Evolutionary conservation across 2,329 filamentous ascomycete species (phyloP).

Genomic region (Huntiella abstrusa): DNA sequence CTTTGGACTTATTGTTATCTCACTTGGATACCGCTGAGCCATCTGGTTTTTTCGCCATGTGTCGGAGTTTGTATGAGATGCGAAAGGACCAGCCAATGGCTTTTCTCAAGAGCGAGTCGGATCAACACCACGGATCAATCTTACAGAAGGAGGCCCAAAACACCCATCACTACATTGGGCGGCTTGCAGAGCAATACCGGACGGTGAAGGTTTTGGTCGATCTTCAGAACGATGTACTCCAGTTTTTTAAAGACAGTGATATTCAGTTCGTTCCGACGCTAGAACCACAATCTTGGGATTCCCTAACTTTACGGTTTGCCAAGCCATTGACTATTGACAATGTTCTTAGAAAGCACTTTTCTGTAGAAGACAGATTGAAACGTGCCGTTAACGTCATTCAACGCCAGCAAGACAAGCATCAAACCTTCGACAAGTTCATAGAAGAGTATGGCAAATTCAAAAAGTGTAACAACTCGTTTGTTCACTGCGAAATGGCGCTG

Average conservation of each 20-base stretch:
- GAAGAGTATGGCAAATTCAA: not conserved
- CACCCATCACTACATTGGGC: slow-evolving; percentile 1
- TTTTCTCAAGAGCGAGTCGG: not conserved
- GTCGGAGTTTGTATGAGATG: not conserved
- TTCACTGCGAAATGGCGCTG: slow-evolving; percentile 5
- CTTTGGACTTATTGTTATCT: too few relatives aligned
- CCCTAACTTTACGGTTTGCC: not conserved
- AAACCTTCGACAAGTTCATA: not conserved
- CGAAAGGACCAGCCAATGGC: not conserved
- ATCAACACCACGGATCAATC: not conserved
- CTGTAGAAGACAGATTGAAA: not conserved
- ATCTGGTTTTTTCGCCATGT: not conserved
- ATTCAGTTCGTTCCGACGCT: not conserved
- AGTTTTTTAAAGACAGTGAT: not conserved
- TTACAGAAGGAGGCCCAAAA: not conserved
- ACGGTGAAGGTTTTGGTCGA: not conserved
- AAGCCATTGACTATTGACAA: slow-evolving; percentile 1
- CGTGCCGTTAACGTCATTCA: not conserved
- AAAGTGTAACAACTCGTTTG: not conserved
- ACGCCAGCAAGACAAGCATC: not conserved
- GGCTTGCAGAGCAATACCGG: slow-evolving; percentile 1
- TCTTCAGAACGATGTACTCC: not conserved
- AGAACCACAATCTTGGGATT: not conserved
- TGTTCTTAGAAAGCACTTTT: slow-evolving; percentile 1
- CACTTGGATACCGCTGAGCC: too few relatives aligned